phyloP scores from a whole-genome alignment of 2,329 filamentous ascomycete genomes.

The Colletotrichum godetiae region DNA sequence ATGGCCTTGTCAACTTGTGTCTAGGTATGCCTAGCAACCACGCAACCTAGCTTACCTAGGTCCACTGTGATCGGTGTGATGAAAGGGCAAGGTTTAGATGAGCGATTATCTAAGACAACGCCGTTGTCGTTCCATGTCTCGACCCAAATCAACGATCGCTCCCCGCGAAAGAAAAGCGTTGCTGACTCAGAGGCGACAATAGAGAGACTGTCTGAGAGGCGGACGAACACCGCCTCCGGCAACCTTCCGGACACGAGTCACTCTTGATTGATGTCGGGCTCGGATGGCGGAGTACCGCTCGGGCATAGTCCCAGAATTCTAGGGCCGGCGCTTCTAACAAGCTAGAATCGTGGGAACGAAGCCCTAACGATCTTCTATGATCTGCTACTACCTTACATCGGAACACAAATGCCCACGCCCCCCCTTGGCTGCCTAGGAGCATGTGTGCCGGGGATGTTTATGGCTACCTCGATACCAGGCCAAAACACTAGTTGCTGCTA shows the following conservation, averaged over 20 bases:
- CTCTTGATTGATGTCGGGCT: background rate
- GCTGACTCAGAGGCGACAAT: background rate
- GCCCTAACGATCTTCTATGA: background rate
- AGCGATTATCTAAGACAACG: background rate
- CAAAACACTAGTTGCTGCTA: background rate
- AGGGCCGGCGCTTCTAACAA: background rate
- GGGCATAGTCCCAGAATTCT: background rate
- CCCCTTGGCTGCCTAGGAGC: background rate
- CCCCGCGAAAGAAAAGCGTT: background rate
- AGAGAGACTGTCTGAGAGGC: background rate
- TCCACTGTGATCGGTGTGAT: background rate
- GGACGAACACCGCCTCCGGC: background rate
- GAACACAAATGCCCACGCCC: background rate
- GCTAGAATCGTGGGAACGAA: background rate
- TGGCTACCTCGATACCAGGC: background rate
- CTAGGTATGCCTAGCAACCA: background rate
- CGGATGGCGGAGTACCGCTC: too few relatives aligned
- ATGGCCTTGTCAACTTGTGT: background rate
- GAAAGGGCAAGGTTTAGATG: background rate
- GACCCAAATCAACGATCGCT: background rate
- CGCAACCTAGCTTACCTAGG: background rate
- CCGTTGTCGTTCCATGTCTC: background rate
- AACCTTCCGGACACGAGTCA: too few relatives aligned
- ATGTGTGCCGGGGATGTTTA: background rate
- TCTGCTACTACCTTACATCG: background rate